These are phyloP conservation scores for Speleostelium caveatum DNA, from an alignment of 78 protist species.

Conservation along the genomic window DNA sequence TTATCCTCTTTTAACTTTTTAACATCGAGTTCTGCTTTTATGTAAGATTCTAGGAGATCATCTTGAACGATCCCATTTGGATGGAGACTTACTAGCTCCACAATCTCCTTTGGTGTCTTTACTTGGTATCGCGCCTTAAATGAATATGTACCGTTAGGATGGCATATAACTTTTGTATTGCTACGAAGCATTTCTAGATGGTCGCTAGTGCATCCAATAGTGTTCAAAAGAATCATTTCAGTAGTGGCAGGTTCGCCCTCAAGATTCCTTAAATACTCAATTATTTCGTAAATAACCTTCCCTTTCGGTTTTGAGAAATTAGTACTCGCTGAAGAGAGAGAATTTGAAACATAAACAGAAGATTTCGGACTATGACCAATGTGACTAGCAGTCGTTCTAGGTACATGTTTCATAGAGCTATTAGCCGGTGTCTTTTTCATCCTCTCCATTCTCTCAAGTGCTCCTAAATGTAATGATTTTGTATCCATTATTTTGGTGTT, in stretches of 20 bases:
- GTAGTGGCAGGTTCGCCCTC: no score
- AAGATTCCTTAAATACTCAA: no score
- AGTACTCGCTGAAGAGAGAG: no score
- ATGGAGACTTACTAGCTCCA: slow-evolving; percentile 7
- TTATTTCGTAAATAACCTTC: no score
- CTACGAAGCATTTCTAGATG: slow-evolving; percentile 11
- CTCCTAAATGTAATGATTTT: slow-evolving; percentile 12
- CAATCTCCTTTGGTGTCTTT: slow-evolving; percentile 11
- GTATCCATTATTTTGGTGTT: no score
- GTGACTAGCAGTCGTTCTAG: no score
- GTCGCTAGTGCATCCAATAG: no score
- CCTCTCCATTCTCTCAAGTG: slow-evolving; percentile 5
- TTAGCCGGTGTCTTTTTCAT: slow-evolving; percentile 15
- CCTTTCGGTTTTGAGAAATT: no score
- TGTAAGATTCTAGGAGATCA: slow-evolving; percentile 38
- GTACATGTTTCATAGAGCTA: no score
- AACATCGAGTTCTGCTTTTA: slow-evolving; percentile 21
- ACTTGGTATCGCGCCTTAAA: slow-evolving; percentile 35
- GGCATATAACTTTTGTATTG: slow-evolving; percentile 25
- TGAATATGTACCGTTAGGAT: neutral
- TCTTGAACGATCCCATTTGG: slow-evolving; percentile 23
- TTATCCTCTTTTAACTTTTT: slow-evolving; percentile 41
- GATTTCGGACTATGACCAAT: no score
- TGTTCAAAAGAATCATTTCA: no score
- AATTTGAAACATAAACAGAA: no score